phyloP scores from a whole-genome alignment of 2,329 filamentous ascomycete species.

The Talaromyces sp. region DNA sequence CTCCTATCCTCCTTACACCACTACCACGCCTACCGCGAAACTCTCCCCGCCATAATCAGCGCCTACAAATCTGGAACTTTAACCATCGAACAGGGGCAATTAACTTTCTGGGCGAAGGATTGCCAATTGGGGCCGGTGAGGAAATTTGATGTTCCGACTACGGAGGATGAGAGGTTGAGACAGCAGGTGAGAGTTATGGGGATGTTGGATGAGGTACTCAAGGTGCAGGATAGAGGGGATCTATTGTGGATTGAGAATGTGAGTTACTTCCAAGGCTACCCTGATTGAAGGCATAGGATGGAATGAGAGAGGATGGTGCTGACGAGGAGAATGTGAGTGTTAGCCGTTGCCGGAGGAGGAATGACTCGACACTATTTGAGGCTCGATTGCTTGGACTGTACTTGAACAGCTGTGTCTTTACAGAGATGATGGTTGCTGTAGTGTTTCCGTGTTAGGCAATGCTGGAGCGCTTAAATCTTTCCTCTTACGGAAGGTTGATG shows the following conservation, averaged over 20 bases:
- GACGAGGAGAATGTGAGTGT: background rate
- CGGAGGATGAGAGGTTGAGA: background rate
- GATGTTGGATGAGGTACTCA: slow-evolving; percentile 9
- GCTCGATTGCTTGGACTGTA: no score
- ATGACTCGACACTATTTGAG: no score
- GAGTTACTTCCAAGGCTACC: background rate
- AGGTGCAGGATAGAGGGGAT: background rate
- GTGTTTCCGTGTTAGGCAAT: background rate
- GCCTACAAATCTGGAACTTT: background rate
- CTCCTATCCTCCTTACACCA: background rate
- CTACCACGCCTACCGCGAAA: slow-evolving; percentile 11
- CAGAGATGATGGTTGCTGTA: no score
- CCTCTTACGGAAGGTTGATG: slow-evolving; percentile 2
- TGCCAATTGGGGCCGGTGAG: background rate
- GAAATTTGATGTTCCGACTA: background rate
- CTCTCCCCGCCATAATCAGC: background rate
- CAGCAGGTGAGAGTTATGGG: slow-evolving; percentile 3
- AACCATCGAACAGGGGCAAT: background rate
- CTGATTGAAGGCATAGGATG: no score
- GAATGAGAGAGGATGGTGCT: background rate
- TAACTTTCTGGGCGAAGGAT: background rate
- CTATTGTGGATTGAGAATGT: slow-evolving; percentile 11
- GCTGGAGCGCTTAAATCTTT: background rate
- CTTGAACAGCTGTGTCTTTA: no score
- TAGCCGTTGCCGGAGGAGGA: background rate